These are phyloP conservation scores for Fraxinus ornus DNA, from an alignment of 305 asterid species.

Conservation along the genomic window DNA sequence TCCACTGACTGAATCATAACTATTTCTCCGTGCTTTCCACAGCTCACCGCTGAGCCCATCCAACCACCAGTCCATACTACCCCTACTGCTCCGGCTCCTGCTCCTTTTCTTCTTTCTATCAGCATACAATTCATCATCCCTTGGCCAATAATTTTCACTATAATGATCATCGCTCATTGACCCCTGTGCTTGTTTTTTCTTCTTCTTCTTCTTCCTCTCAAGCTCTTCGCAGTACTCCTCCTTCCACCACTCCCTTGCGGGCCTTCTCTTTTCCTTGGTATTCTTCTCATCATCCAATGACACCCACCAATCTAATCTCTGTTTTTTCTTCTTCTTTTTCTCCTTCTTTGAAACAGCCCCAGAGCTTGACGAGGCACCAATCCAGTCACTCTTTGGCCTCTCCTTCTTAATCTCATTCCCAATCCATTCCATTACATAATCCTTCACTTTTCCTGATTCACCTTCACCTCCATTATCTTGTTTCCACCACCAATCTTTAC, in stretches of 20 bases:
- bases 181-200: conserved; percentile 51
- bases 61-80: conserved; percentile 91
- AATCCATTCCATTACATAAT: conserved; percentile 96
- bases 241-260: conserved; percentile 99
- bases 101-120: conserved; percentile 57
- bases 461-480: conserved; percentile 60
- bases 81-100: conserved; percentile 60
- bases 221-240: conserved; percentile 95
- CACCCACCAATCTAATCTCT: conserved; percentile 91
- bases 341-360: conserved; percentile 37
- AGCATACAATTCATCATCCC: conserved; percentile 54
- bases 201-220: conserved; percentile 78
- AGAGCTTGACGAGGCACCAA: conserved; percentile 60
- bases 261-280: conserved; percentile 76
- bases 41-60: conserved; percentile 88
- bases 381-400: conserved; percentile 80
- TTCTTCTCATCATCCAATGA: conserved; percentile 77
- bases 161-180: conserved; percentile 53
- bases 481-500: conserved; percentile 99
- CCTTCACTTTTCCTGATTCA: conserved; percentile 72
- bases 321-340: conserved; percentile 58
- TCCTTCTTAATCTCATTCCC: conserved; percentile 90
- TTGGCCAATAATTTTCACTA: conserved; percentile 56
- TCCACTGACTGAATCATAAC: conserved; percentile 72
- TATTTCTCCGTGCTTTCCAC: conserved; percentile 63